A percentile compares a stretch with the other conserved stretches of the same genome.
phyloP scores from a whole-genome alignment of 2,329 filamentous ascomycete species.

The Cladophialophora yegresii region DNA sequence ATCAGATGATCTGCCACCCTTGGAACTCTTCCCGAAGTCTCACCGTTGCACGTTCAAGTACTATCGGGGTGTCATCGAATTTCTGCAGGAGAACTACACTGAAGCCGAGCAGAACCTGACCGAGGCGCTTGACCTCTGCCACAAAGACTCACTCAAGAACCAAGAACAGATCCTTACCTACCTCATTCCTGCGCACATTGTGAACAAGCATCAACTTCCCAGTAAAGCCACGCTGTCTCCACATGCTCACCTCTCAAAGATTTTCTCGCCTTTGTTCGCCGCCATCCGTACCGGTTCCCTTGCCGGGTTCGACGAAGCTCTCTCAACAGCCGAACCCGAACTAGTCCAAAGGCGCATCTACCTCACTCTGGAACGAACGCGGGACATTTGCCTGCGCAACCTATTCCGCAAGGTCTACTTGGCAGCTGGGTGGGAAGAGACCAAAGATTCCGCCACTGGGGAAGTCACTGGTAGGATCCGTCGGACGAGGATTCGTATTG shows the following conservation, averaged over 20 bases:
- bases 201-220: slow-evolving; percentile 84
- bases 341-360: slow-evolving; percentile 94
- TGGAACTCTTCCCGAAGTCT: slow-evolving; percentile 79
- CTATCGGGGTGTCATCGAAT: slow-evolving; percentile 89
- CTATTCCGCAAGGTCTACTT: slow-evolving; percentile 89
- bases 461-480: slow-evolving; percentile 49
- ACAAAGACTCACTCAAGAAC: slow-evolving; percentile 71
- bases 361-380: slow-evolving; percentile 85
- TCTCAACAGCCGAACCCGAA: slow-evolving; percentile 81
- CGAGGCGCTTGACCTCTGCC: slow-evolving; percentile 79
- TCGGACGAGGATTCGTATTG: slow-evolving; percentile 74
- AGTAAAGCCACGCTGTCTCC: slow-evolving; percentile 68
- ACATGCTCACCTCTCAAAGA: slow-evolving; percentile 72
- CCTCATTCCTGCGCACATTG: slow-evolving; percentile 86
- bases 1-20: slow-evolving; percentile 73
- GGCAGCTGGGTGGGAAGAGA: slow-evolving; percentile 75
- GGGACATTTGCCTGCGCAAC: slow-evolving; percentile 90
- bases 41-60: slow-evolving; percentile 96
- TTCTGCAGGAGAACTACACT: slow-evolving; percentile 89
- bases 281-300: slow-evolving; percentile 85
- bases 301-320: slow-evolving; percentile 76
- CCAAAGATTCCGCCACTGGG: slow-evolving; percentile 65
- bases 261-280: slow-evolving; percentile 75
- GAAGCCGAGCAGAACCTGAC: slow-evolving; percentile 80
- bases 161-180: slow-evolving; percentile 92